phyloP scores from a whole-genome alignment of 495 filamentous ascomycete genomes.

The Neurospora hispaniola region DNA sequence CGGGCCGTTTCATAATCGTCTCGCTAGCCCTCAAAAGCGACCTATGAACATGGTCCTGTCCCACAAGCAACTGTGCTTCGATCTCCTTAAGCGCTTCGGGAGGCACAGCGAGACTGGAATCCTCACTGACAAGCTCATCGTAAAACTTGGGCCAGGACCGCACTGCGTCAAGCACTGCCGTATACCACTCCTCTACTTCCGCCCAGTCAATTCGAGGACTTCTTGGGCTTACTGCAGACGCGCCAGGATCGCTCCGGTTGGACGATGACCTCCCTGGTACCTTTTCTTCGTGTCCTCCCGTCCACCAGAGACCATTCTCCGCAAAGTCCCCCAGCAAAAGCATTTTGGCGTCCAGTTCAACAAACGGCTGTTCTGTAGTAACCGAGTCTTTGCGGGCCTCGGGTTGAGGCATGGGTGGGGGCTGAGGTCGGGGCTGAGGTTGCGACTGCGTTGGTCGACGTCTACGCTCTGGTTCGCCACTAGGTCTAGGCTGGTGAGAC shows the following conservation, averaged over 20 bases:
- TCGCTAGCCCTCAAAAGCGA: slow-evolving; percentile 75
- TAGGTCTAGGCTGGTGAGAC: slow-evolving; percentile 4
- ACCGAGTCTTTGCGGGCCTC: slow-evolving; percentile 20
- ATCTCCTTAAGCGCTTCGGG: slow-evolving; percentile 36
- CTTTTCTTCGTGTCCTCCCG: slow-evolving; percentile 41
- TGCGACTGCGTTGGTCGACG: slow-evolving; percentile 4
- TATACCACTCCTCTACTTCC: slow-evolving; percentile 65
- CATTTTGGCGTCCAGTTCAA: slow-evolving; percentile 61
- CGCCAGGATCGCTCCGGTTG: slow-evolving; percentile 23
- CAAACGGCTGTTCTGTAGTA: slow-evolving; percentile 24
- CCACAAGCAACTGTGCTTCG: slow-evolving; percentile 52
- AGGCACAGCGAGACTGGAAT: slow-evolving; percentile 11
- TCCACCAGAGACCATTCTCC: slow-evolving; percentile 83
- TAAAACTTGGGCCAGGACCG: slow-evolving; percentile 47
- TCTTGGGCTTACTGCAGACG: slow-evolving; percentile 43
- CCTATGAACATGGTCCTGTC: slow-evolving; percentile 54
- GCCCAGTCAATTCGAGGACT: slow-evolving; percentile 71
- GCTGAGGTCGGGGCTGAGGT: neutral
- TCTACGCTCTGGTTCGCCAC: slow-evolving; percentile 8
- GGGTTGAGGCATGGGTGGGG: neutral
- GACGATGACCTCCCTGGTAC: slow-evolving; percentile 24
- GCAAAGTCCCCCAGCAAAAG: slow-evolving; percentile 69
- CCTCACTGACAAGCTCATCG: slow-evolving; percentile 29
- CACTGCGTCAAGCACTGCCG: slow-evolving; percentile 49
- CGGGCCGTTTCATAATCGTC: slow-evolving; percentile 74